phyloP scores from a whole-genome alignment of 2,329 filamentous ascomycete species.

The Pseudodiploospora longispora region DNA sequence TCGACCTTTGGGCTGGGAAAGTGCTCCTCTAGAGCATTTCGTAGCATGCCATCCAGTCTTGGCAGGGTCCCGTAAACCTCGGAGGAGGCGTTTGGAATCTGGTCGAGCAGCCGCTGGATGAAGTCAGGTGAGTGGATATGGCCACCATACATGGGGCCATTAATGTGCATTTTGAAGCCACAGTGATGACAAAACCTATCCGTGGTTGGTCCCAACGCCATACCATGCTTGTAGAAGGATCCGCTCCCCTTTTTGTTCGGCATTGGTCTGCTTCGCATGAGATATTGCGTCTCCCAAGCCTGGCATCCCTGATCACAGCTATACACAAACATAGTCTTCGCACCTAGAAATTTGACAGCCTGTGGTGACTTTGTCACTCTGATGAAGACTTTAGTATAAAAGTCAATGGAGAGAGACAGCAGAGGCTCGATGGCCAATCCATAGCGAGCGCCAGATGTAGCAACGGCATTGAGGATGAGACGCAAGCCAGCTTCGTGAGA shows the following conservation, averaged over 20 bases:
- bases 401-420: slow-evolving; percentile 90
- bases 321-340: slow-evolving; percentile 89
- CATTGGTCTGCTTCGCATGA: slow-evolving; percentile 60
- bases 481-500: slow-evolving; percentile 87
- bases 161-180: slow-evolving; percentile 75
- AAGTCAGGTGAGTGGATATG: slow-evolving; percentile 80
- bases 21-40: slow-evolving; percentile 74
- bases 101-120: slow-evolving; percentile 67
- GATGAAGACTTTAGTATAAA: slow-evolving; percentile 86
- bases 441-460: slow-evolving; percentile 73
- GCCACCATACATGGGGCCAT: slow-evolving; percentile 91
- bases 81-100: slow-evolving; percentile 58
- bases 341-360: slow-evolving; percentile 81
- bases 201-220: slow-evolving; percentile 61
- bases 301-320: slow-evolving; percentile 87
- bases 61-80: slow-evolving; percentile 70
- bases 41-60: slow-evolving; percentile 85
- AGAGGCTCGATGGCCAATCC: slow-evolving; percentile 85
- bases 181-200: slow-evolving; percentile 72
- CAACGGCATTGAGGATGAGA: slow-evolving; percentile 75
- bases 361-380: slow-evolving; percentile 70
- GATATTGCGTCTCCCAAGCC: slow-evolving; percentile 76
- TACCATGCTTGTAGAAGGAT: slow-evolving; percentile 69
- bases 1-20: slow-evolving; percentile 29
- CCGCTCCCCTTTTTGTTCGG: slow-evolving; percentile 63